phyloP scores from a whole-genome alignment of 2,329 filamentous ascomycete species.

The Aspergillus aculeatinus region DNA sequence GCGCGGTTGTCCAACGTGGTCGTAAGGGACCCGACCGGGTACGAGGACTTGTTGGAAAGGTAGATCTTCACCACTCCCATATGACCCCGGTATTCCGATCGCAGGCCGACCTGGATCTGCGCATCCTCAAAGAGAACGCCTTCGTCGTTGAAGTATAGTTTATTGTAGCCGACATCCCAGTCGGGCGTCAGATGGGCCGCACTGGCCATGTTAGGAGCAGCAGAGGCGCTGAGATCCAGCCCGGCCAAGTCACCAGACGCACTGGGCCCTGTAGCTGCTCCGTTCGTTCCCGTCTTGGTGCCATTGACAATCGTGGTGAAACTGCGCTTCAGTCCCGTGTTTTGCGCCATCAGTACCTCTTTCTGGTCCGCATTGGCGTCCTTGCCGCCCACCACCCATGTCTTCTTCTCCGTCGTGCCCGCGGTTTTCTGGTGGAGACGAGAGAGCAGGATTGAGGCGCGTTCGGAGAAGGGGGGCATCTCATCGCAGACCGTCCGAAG shows the following conservation, averaged over 20 bases:
- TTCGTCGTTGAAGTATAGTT: slow-evolving; percentile 74
- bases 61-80: slow-evolving; percentile 95
- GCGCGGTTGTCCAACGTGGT: slow-evolving; percentile 78
- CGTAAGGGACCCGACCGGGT: slow-evolving; percentile 84
- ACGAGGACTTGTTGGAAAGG: slow-evolving; percentile 90
- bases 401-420: slow-evolving; percentile 89
- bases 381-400: slow-evolving; percentile 97
- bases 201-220: slow-evolving; percentile 73
- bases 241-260: slow-evolving; percentile 71
- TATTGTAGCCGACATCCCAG: slow-evolving; percentile 88
- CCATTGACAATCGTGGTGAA: slow-evolving; percentile 63
- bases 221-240: slow-evolving; percentile 70
- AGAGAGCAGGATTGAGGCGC: slow-evolving; percentile 87
- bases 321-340: slow-evolving; percentile 77
- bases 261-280: slow-evolving; percentile 40
- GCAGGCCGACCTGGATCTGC: slow-evolving; percentile 86
- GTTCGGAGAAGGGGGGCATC: slow-evolving; percentile 97
- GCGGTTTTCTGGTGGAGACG: slow-evolving; percentile 92
- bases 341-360: slow-evolving; percentile 78
- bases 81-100: slow-evolving; percentile 92
- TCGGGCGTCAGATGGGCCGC: slow-evolving; percentile 90
- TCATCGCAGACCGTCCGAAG: slow-evolving; percentile 93
- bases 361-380: slow-evolving; percentile 81
- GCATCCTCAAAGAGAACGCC: slow-evolving; percentile 93
- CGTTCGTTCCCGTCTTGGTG: slow-evolving; percentile 34